A percentile compares a stretch with the other conserved stretches of the same genome.
These are phyloP conservation scores for Thamnidium elegans DNA, from an alignment of 192 early-diverging fungal genomes.

Conservation along the genomic window DNA sequence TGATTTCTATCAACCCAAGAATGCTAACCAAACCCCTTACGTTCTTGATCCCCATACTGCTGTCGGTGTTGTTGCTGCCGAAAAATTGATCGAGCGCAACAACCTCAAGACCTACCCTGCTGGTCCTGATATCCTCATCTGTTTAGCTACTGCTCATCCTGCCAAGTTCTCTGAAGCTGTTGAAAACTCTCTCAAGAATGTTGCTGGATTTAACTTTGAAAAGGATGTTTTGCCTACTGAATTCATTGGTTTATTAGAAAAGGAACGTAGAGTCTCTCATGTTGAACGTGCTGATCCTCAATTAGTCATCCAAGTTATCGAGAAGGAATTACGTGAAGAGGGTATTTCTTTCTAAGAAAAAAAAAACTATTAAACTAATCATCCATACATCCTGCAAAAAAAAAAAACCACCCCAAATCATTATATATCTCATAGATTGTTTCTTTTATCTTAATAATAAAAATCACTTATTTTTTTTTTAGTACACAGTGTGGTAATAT, in stretches of 20 bases:
- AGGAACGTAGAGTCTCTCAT: conserved; percentile 57
- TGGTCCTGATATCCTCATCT: conserved; percentile 48
- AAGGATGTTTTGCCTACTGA: conserved; percentile 62
- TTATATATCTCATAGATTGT: too few species aligned
- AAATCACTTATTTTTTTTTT: too few species aligned
- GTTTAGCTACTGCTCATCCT: conserved; percentile 90
- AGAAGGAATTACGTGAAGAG: conserved; percentile 44
- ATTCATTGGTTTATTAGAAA: conserved; percentile 69
- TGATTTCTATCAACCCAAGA: conserved; percentile 56
- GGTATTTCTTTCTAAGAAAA: conserved; percentile 31
- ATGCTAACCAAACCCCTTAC: conserved; percentile 52
- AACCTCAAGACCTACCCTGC: conserved; percentile 11
- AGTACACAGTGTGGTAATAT: too few species aligned
- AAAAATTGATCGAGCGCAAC: conserved; percentile 38
- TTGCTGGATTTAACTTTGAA: conserved; percentile 47
- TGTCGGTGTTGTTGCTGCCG: conserved; percentile 87
- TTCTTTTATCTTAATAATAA: too few species aligned
- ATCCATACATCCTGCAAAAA: too few species aligned
- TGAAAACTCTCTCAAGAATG: conserved; percentile 61
- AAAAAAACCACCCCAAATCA: too few species aligned
- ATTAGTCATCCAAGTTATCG: conserved; percentile 53
- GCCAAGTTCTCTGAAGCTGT: conserved; percentile 97
- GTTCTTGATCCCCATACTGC: conserved; percentile 96
- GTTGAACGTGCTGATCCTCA: conserved; percentile 49
- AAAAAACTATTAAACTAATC: background rate